A percentile compares a stretch with the other conserved stretches of the same genome.
Evolutionary conservation across 2,329 filamentous ascomycete genomes (phyloP).

Genomic region (Penicillium sp.): DNA sequence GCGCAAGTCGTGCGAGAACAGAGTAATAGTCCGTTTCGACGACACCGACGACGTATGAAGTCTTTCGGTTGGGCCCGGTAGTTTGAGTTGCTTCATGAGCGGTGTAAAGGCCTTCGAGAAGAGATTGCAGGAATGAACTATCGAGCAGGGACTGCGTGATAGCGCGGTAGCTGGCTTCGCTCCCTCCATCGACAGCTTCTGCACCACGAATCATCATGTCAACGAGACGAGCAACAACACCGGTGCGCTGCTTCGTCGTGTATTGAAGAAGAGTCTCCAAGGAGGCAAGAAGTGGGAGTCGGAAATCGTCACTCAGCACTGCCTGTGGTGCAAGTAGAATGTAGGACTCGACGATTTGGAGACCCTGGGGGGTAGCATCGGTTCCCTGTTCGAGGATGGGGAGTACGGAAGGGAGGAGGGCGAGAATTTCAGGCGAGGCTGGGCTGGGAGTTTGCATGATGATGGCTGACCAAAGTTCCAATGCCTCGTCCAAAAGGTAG

Average conservation of each 20-base stretch:
- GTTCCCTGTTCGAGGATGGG: slow-evolving; percentile 68
- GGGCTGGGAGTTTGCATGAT: slow-evolving; percentile 66
- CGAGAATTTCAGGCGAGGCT: slow-evolving; percentile 60
- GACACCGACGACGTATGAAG: slow-evolving; percentile 69
- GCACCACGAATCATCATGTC: slow-evolving; percentile 68
- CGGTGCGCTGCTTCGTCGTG: slow-evolving; percentile 43
- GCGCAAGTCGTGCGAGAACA: slow-evolving; percentile 75
- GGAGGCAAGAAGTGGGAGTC: slow-evolving; percentile 40
- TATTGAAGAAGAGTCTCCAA: slow-evolving; percentile 44
- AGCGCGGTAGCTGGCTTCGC: slow-evolving; percentile 59
- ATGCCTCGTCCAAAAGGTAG: slow-evolving; percentile 86
- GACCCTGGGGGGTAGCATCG: slow-evolving; percentile 62
- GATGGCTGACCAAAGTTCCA: slow-evolving; percentile 85
- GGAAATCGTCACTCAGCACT: slow-evolving; percentile 44
- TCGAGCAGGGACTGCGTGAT: slow-evolving; percentile 67
- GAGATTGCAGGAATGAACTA: slow-evolving; percentile 62
- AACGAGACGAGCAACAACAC: slow-evolving; percentile 52
- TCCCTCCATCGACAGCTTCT: slow-evolving; percentile 60
- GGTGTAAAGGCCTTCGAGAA: slow-evolving; percentile 68
- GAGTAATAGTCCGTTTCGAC: slow-evolving; percentile 84
- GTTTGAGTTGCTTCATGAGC: slow-evolving; percentile 75
- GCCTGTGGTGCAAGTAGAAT: slow-evolving; percentile 62
- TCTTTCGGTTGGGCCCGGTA: slow-evolving; percentile 74
- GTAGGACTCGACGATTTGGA: slow-evolving; percentile 70
- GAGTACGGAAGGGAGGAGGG: slow-evolving; percentile 64